These are phyloP conservation scores for Quercus ilex DNA, from an alignment of 306 rosid species.

Conservation along the genomic window DNA sequence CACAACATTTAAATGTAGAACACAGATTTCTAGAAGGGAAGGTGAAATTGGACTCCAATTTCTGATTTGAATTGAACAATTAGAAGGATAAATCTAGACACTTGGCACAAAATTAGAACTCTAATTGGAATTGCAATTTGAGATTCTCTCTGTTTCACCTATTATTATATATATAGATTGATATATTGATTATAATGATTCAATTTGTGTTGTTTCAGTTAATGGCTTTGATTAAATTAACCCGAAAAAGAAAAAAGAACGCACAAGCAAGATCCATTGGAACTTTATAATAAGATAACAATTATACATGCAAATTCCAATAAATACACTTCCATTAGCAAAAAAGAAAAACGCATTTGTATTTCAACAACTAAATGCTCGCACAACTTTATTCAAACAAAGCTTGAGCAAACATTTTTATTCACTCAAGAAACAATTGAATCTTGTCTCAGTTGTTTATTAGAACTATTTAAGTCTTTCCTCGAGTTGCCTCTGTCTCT, in stretches of 20 bases:
- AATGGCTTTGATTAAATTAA: background rate
- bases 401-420: constrained; percentile 23
- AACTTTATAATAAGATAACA: background rate
- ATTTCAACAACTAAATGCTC: constrained; percentile 2
- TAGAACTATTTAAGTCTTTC: constrained; percentile 5
- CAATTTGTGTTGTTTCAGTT: background rate
- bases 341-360: background rate
- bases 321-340: background rate
- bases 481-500: constrained; percentile 27
- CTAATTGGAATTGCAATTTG: no score
- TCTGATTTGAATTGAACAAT: no score
- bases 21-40: no score
- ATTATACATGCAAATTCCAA: background rate
- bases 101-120: no score
- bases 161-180: no score
- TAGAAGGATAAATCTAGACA: no score
- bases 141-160: no score
- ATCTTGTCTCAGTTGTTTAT: constrained; percentile 9
- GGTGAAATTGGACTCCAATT: no score
- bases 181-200: background rate
- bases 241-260: no score
- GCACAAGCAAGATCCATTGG: background rate
- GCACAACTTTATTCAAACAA: constrained; percentile 25
- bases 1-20: no score
- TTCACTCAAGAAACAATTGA: constrained; percentile 14